Base-by-base conservation (phyloP, 208 protist genomes). In the Herpetomonas samuelpessoai region DNA sequence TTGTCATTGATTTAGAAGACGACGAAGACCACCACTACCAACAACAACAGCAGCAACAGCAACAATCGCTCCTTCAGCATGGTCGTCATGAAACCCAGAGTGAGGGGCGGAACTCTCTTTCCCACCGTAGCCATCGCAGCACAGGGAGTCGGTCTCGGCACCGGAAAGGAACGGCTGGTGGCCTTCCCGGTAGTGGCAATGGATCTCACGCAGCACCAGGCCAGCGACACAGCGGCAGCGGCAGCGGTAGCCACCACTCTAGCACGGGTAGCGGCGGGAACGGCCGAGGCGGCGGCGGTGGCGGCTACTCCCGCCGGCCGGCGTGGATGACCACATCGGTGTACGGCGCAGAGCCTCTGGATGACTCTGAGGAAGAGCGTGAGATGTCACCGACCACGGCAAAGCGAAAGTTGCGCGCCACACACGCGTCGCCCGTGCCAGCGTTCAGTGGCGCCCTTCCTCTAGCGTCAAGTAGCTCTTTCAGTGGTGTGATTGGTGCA, bases 1-100 rank as follows among this genome's bases (percentile, higher is more conserved):
- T 79, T 26, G 55, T 79, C 46, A 60, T 79, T 44, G 73, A 73
- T 39, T 65, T 63, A 1, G 58, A 63, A 18, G 58, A 54, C 45
- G 22, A 39, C 4, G 41, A 65, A 28, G 53, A 27, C 12, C 7
- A 9, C 4, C 44, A 48, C 16, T 48, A 22, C 16, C n/a, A n/a
- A n/a, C n/a, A n/a, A n/a, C n/a, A n/a, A n/a, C n/a, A n/a, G 35
- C 35, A 7, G 7, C 7, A 16, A 41, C 35, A 7, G 35, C 35
- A 7, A 41, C 35, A 41, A 41, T 41, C 10, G 35, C 16, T 14
- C 35, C 6, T 14, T 14, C 9, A 14, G 9, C 35, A 41, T 14
- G 9, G 35, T 14, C 14, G 35, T 14, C 35, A 41, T 14, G 14
- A 6, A 41, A 18, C 35, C 6, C 9, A 41, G 35, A 41, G 14